These are phyloP conservation scores for Chenopodium formosanum DNA, from an alignment of 148 eudicot genomes.

Conservation along the genomic window DNA sequence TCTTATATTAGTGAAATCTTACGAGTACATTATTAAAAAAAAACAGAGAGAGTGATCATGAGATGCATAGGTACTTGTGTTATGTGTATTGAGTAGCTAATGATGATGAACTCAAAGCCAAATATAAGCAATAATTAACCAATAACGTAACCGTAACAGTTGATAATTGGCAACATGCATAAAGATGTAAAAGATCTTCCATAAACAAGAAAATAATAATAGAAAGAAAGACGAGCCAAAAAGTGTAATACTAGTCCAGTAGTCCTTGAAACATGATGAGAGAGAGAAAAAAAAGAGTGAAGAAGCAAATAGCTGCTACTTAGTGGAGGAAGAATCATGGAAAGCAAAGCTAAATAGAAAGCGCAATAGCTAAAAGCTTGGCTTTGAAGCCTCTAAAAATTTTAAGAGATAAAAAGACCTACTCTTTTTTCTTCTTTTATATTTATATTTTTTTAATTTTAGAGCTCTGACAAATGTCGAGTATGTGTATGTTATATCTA, in stretches of 20 bases:
- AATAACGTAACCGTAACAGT: neutral
- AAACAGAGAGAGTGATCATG: neutral
- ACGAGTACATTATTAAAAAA: too few species aligned
- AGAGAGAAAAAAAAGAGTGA: neutral
- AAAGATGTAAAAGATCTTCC: neutral
- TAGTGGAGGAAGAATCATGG: conserved; percentile 37
- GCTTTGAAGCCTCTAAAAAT: conserved; percentile 23
- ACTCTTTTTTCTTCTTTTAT: conserved; percentile 12
- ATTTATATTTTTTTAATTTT: neutral
- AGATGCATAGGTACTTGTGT: neutral
- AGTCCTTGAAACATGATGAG: neutral
- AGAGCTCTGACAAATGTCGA: conserved; percentile 28
- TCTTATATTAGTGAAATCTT: too few species aligned
- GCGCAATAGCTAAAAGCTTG: conserved; percentile 34
- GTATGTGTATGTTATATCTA: neutral
- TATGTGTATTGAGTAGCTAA: neutral
- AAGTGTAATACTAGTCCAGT: neutral
- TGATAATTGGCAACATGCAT: too few species aligned
- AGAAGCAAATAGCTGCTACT: neutral
- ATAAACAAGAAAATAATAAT: conserved; percentile 9
- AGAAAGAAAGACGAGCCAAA: conserved; percentile 2
- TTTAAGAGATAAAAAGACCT: conserved; percentile 26
- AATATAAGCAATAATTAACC: neutral
- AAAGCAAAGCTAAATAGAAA: conserved; percentile 27
- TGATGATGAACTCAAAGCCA: neutral